Base-by-base conservation (phyloP, 345 rosid species). In the Sonneratia caseolaris region DNA sequence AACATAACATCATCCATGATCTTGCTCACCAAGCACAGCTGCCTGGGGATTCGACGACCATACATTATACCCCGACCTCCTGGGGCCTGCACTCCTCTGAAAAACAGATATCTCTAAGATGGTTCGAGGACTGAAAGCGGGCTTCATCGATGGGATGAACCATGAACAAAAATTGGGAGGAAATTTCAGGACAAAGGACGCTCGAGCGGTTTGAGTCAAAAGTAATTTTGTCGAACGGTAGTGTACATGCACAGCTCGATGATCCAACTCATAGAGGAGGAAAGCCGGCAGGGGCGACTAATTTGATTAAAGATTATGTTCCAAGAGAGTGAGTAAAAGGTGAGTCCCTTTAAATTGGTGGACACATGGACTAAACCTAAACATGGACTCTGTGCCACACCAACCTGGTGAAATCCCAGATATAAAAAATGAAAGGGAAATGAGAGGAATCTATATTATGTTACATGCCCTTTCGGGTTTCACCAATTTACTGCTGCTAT, bases 311-410 rank as follows among this genome's bases (percentile, higher is more conserved):
- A 13, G 13, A 15, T 7, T 21, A 67, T 18, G 38, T 24, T 51
- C 49, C 19, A 24, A n/a, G 42, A 67, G 15, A 67, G 8, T 67
- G 19, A 18, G 7, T 21, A 35, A 42, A 67, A 40, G 38, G n/a
- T 27, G 32, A 27, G 32, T 27, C 32, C 0, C 32, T 27, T 27
- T 27, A 69, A 69, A 72, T 53, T 21, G 84, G 86, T 68, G 84
- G 88, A 86, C 86, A 74, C 36, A 79, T 76, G 71, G 75, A 83
- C 81, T 84, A 78, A 72, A 76, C 82, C 91, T 83, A 87, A 82
- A 85, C 84, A 78, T 21, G 47, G 72, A 78, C 32, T 72, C 55
- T 27, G 32, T 27, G 65, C 87, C 85, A 35, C 84, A 80, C 89
- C 89, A 68, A 74, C 74, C 87, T 85, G 76, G 79, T 53, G 72